Percentiles rank a stretch among this genome's conserved stretches.
phyloP scores from a whole-genome alignment of 1,284 basidiomycete genomes.

The Marasmius fiardii region DNA sequence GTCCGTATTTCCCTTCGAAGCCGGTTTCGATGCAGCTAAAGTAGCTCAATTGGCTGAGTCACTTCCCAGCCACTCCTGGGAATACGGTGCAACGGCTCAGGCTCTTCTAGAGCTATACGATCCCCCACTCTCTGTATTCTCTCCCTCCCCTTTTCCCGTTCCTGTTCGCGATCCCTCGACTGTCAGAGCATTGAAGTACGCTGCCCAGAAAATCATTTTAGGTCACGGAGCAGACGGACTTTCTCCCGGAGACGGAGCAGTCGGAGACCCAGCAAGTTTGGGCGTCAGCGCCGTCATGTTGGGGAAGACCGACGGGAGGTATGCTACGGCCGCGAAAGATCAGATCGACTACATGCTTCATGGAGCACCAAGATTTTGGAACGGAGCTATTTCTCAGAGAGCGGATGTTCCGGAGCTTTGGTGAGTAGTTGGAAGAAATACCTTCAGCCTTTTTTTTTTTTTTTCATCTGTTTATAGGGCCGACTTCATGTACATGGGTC shows the following conservation, averaged over 20 bases:
- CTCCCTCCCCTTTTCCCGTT: not conserved
- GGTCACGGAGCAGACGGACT: conserved; percentile 4
- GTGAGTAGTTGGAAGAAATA: too few relatives aligned
- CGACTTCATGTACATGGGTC: conserved; percentile 44
- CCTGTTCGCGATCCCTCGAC: not conserved
- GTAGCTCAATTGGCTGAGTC: conserved; percentile 7
- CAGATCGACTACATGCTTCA: conserved; percentile 21
- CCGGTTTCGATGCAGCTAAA: conserved; percentile 7
- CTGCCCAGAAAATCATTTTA: conserved; percentile 3
- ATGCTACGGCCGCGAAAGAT: conserved; percentile 1
- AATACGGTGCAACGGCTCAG: conserved; percentile 9
- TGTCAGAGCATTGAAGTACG: conserved; percentile 3
- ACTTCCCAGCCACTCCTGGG: conserved; percentile 13
- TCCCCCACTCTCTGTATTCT: conserved; percentile 9
- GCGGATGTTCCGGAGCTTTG: conserved; percentile 24
- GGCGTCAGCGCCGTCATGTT: conserved; percentile 11
- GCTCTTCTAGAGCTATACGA: conserved; percentile 12
- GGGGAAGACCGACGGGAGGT: conserved; percentile 8
- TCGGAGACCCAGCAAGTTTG: conserved; percentile 12
- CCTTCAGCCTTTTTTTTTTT: too few relatives aligned
- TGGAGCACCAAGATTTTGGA: conserved; percentile 24
- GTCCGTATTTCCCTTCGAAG: conserved; percentile 1
- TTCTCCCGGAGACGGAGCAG: conserved; percentile 6
- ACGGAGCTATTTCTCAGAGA: conserved; percentile 32
- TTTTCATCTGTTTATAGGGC: conserved; percentile 27